phyloP scores from a whole-genome alignment of 495 filamentous ascomycete species.

The Daldinia grandis region DNA sequence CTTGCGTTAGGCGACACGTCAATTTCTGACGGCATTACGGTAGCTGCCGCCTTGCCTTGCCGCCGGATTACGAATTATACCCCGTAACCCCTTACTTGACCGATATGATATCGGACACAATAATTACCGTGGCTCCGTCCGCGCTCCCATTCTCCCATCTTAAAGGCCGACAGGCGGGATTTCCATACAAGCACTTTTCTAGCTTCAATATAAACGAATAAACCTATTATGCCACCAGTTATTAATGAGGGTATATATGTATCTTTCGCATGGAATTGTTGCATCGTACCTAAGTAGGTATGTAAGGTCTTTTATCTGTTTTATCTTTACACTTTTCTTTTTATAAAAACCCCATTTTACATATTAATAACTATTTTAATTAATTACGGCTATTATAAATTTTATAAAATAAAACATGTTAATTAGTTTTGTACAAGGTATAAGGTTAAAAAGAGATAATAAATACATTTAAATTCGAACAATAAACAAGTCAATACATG shows the following conservation, averaged over 20 bases:
- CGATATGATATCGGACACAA: slow-evolving; percentile 8
- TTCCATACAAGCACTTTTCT: not conserved
- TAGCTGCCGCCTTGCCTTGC: not conserved
- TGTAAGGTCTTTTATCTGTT: too few species aligned
- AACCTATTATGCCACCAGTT: not conserved
- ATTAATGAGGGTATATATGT: not conserved
- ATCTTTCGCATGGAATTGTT: too few species aligned
- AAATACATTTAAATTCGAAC: too few species aligned
- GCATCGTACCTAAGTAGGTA: too few species aligned
- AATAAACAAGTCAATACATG: too few species aligned
- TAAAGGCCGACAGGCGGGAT: not conserved
- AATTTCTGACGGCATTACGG: slow-evolving; percentile 19
- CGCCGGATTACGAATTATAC: not conserved
- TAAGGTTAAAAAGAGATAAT: too few species aligned
- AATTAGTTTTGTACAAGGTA: too few species aligned
- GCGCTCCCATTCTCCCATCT: not conserved
- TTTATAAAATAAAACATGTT: too few species aligned
- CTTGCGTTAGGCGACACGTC: slow-evolving; percentile 31
- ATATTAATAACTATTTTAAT: too few species aligned
- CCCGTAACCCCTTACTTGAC: not conserved
- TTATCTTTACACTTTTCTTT: too few species aligned
- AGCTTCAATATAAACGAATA: not conserved
- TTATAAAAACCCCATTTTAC: too few species aligned
- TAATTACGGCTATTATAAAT: too few species aligned
- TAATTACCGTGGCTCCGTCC: slow-evolving; percentile 26